Conservation (phyloP, 83 land plant species). For the Thuja plicata region DNA sequence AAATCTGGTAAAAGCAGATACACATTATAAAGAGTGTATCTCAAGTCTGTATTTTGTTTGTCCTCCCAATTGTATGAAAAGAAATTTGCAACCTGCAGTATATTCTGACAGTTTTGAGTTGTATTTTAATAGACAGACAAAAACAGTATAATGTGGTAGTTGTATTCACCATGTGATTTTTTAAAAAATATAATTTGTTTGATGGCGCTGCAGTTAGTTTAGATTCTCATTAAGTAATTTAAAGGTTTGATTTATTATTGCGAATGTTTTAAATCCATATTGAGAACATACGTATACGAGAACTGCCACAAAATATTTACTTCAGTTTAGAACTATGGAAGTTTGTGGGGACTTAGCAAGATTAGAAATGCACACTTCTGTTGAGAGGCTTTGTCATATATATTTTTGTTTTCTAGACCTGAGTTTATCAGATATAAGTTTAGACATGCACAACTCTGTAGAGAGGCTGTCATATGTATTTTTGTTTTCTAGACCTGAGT, state of each 20-base stretch:
- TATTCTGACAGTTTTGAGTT: neutral
- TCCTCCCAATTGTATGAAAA: neutral
- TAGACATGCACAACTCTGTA: neutral
- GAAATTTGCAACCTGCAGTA: neutral
- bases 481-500: neutral
- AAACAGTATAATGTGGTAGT: neutral
- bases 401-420: neutral
- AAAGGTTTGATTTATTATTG: neutral
- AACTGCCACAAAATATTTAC: neutral
- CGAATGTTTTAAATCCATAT: neutral
- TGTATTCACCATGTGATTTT: neutral
- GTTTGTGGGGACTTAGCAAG: neutral
- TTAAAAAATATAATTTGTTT: neutral
- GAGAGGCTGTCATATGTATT: neutral
- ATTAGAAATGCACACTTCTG: neutral
- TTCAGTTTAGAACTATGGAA: neutral
- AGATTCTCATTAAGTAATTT: neutral
- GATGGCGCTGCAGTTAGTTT: neutral
- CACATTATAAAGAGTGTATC: neutral
- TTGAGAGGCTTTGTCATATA: neutral
- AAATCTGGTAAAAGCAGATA: neutral
- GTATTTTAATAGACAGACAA: conserved; percentile 1
- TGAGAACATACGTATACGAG: neutral
- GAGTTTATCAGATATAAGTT: no score
- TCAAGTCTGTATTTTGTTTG: neutral